These are phyloP conservation scores for Neocatenulostroma microsporum DNA, from an alignment of 2,329 filamentous ascomycete genomes.

Conservation along the genomic window DNA sequence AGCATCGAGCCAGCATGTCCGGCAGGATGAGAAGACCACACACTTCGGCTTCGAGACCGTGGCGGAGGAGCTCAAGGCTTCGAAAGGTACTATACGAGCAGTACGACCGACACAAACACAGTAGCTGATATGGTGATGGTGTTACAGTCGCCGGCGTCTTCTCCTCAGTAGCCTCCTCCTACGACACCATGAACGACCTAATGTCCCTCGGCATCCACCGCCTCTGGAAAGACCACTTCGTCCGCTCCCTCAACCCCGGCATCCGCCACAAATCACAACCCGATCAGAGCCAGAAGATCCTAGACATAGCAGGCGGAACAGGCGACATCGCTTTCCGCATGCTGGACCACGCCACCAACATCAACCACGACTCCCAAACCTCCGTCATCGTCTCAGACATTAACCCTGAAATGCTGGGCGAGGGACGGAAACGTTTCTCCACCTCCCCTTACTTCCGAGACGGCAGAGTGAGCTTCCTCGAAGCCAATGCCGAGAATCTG, in stretches of 20 bases:
- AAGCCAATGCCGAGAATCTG: constrained; percentile 82
- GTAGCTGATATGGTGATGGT: not conserved
- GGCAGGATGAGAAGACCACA: constrained; percentile 54
- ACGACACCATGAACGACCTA: constrained; percentile 98
- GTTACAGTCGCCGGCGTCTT: constrained; percentile 73
- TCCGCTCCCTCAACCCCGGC: constrained; percentile 81
- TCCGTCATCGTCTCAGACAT: constrained; percentile 92
- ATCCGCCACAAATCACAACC: constrained; percentile 41
- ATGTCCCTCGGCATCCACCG: constrained; percentile 98
- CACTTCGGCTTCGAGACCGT: constrained; percentile 90
- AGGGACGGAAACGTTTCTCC: constrained; percentile 71
- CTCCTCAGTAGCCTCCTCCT: constrained; percentile 86
- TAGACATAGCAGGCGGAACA: constrained; percentile 94
- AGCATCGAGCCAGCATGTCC: constrained; percentile 5
- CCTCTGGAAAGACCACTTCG: constrained; percentile 96
- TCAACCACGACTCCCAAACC: constrained; percentile 72
- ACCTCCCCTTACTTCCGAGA: constrained; percentile 52
- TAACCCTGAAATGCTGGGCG: constrained; percentile 87
- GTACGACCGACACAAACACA: too few relatives aligned
- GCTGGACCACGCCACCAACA: constrained; percentile 73
- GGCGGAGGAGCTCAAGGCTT: constrained; percentile 69
- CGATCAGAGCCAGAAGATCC: constrained; percentile 60
- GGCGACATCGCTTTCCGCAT: constrained; percentile 97
- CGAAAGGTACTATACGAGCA: constrained; percentile 51
- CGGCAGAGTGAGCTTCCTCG: constrained; percentile 61